Base-by-base conservation (phyloP, 208 protist genomes). In the Trypanosoma conorhini region DNA sequence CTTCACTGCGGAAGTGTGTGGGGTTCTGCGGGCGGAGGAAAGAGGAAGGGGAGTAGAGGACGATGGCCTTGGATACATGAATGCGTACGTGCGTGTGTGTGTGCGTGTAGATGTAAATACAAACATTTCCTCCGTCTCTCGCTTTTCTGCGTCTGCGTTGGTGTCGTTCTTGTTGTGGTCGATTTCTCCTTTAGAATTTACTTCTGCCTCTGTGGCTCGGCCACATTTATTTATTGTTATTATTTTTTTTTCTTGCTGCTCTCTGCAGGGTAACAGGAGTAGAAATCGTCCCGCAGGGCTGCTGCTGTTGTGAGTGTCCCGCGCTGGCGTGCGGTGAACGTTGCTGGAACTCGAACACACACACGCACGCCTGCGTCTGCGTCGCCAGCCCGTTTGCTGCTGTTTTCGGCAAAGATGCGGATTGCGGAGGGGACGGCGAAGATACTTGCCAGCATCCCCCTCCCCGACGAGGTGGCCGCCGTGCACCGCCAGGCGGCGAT, bases 391-490 rank as follows among this genome's bases (percentile, higher is more conserved):
- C n/a, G n/a, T 42, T 42, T 42, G 5, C 12, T 42, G 5, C 38
- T 42, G 5, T 42, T 42, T 13, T 42, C 38, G 9, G 22, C 4
- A 35, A 55, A 24, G 44, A 52, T 66, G 48, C 61, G 35, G 31
- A 51, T 63, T 51, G 59, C 59, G n/a, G 61, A 65, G 44, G 24
- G 61, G 7, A 65, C 61, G 9, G 61, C 28, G 40, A 68, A 68
- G 59, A 88, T 96, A 46, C 88, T 97, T 66, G 76, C 86, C 42
- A 92, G 86, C 51, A 84, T 97, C 35, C 89, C 93, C 5, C 77
- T 97, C 12, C 93, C 93, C 15, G 89, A 97, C 72, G 93, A 97
- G 72, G 90, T 92, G 28, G 74, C 78, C 46, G 70, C 79, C 15
- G 77, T 87, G 30, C 84, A 95, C 78, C 87, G 86, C 46, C 83